Conservation (phyloP, 108 stramenopile genomes). For the Skeletonema marinoi region DNA sequence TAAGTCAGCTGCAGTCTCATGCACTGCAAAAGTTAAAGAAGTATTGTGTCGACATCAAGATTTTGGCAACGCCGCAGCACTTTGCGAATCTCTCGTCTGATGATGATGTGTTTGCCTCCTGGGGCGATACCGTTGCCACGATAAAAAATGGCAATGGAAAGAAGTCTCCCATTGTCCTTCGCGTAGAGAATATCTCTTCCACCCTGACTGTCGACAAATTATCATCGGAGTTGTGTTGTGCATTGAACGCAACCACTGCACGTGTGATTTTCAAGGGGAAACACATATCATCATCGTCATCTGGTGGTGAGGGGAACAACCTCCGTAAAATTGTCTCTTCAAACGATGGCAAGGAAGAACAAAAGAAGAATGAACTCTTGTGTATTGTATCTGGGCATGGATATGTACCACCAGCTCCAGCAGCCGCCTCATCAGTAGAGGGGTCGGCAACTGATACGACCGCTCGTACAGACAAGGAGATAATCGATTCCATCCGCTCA, state of each 20-base stretch:
- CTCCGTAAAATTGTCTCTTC: not conserved
- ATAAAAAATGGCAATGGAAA: not conserved
- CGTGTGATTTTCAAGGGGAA: constrained; percentile 22
- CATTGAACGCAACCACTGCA: not conserved
- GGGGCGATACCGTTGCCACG: not conserved
- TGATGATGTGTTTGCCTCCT: not conserved
- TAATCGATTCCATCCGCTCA: constrained; percentile 22
- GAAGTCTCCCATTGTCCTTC: not conserved
- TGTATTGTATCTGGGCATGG: constrained; percentile 7
- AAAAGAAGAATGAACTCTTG: constrained; percentile 1
- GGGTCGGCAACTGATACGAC: not conserved
- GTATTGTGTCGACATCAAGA: not conserved
- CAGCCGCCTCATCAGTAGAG: not conserved
- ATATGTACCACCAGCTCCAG: not conserved
- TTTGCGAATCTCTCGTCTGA: not conserved
- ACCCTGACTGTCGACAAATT: not conserved
- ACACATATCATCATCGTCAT: not conserved
- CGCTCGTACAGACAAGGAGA: constrained; percentile 5
- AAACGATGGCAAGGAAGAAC: not conserved
- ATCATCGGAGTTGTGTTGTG: constrained; percentile 3
- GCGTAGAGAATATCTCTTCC: not conserved
- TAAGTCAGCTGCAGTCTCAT: constrained; percentile 13
- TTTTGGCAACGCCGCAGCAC: not conserved
- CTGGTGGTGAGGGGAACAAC: not conserved
- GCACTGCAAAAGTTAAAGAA: constrained; percentile 21